These are phyloP conservation scores for Penicillium paradoxum DNA, from an alignment of 495 filamentous ascomycete genomes.

Conservation along the genomic window DNA sequence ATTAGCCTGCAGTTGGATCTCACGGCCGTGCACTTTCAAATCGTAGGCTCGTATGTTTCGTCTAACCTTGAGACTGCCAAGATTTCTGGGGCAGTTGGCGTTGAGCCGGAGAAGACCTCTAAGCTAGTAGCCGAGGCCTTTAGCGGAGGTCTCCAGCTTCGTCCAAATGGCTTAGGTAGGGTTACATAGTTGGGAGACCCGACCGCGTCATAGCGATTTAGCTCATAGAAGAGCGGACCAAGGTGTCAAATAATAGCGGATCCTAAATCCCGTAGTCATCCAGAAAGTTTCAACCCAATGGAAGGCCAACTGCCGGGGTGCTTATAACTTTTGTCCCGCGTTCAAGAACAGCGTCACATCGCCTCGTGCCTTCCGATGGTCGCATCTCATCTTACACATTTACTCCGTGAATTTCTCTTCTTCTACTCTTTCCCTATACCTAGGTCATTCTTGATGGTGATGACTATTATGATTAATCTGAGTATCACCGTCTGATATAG, in stretches of 20 bases:
- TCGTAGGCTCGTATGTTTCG: conserved; percentile 10
- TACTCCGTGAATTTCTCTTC: background rate
- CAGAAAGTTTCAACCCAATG: conserved; percentile 1
- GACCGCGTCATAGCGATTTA: background rate
- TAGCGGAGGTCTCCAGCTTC: background rate
- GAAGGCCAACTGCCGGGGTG: conserved; percentile 10
- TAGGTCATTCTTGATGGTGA: background rate
- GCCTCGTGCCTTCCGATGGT: conserved; percentile 33
- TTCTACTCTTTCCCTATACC: background rate
- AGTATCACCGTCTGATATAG: background rate
- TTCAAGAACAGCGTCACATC: conserved; percentile 31
- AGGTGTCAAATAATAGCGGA: no score
- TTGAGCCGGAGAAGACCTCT: background rate
- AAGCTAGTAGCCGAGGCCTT: background rate
- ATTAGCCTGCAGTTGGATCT: background rate
- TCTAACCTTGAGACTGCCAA: conserved; percentile 9
- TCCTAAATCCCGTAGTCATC: background rate
- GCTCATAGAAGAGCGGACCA: no score
- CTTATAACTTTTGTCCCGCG: conserved; percentile 11
- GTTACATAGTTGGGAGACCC: conserved; percentile 24
- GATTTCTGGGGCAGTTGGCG: background rate
- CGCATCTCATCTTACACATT: conserved; percentile 22
- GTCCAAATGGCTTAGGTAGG: conserved; percentile 18
- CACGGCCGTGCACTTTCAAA: conserved; percentile 16
- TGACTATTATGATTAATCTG: background rate